Percentiles rank a stretch among this genome's conserved stretches.
phyloP scores from a whole-genome alignment of 225 moss, liverwort and hornwort species.

The Pseudoscleropodium purum region DNA sequence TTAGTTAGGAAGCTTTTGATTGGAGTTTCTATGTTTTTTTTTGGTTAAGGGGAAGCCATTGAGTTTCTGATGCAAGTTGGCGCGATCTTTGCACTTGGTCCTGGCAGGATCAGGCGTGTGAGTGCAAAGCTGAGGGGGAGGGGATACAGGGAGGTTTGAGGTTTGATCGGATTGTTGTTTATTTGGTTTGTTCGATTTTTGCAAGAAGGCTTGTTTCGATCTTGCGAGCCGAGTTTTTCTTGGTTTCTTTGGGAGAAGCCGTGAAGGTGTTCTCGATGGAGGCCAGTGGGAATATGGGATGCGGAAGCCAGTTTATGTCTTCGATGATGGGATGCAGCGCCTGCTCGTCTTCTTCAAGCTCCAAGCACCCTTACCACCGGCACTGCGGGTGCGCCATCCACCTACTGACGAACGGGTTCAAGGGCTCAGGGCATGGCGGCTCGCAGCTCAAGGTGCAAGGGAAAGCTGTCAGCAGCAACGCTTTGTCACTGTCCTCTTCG shows the following conservation, averaged over 20 bases:
- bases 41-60: neutral
- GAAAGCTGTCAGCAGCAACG: neutral
- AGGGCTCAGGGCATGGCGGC: conserved; percentile 13
- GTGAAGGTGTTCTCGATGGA: conserved; percentile 15
- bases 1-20: neutral
- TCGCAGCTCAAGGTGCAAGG: conserved; percentile 41
- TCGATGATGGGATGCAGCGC: conserved; percentile 39
- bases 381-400: conserved; percentile 50
- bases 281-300: conserved; percentile 23
- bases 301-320: conserved; percentile 12
- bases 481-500: conserved; percentile 12
- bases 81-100: neutral
- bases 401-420: conserved; percentile 37
- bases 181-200: neutral
- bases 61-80: conserved; percentile 11
- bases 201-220: neutral
- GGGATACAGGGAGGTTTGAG: conserved; percentile 12
- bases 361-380: conserved; percentile 44
- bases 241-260: neutral
- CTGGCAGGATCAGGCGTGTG: conserved; percentile 11
- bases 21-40: neutral
- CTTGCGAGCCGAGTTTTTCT: neutral
- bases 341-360: conserved; percentile 31
- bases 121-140: neutral
- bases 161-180: neutral